Base-by-base conservation (phyloP, 108 stramenopile genomes). In the Cyclostephanos tholiformis region DNA sequence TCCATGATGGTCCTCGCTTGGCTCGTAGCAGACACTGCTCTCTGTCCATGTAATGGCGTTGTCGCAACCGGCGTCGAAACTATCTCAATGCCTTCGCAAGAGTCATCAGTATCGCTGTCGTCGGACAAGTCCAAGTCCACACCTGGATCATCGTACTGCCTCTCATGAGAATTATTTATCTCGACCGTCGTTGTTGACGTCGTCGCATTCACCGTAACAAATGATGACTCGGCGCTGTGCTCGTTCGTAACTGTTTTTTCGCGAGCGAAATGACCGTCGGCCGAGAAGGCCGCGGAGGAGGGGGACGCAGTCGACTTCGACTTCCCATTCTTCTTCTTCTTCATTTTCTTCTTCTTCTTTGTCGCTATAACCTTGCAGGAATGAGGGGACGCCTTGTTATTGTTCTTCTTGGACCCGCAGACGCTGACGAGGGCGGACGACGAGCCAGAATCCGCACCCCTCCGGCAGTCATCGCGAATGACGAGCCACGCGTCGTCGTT, bases 51-150 rank as follows among this genome's bases (percentile, higher is more conserved):
- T 12, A 55, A 25, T 35, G 62, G 62, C 41, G 62, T 23, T 23
- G 62, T 27, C 53, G 62, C 35, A n/a, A 63, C 35, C 7, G 62
- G 6, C 27, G 62, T 63, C 35, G 62, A 63, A 43, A 63, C 19
- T 19, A 66, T 27, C 65, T 66, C 65, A 26, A 66, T 26, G 23
- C 65, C 49, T 20, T 50, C 50, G 65, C 51, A 52, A n/a, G 65
- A 49, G 19, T 38, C 58, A 43, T 77, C 74, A 16, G 44, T 38
- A 55, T 72, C 78, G 51, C 52, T 63, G 55, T 50, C 36, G 19
- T 68, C 68, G 29, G 69, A 79, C 30, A 71, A 43, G 26, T 57
- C 57, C 51, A 57, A 41, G 22, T 16, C 66, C 30, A 61, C 65
- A 19, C 65, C 65, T 8, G 58, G 65, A 58, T 75, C 65, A 36